Base-by-base conservation (phyloP, 192 early-diverging fungal species). In the Obelidium mucronatum region DNA sequence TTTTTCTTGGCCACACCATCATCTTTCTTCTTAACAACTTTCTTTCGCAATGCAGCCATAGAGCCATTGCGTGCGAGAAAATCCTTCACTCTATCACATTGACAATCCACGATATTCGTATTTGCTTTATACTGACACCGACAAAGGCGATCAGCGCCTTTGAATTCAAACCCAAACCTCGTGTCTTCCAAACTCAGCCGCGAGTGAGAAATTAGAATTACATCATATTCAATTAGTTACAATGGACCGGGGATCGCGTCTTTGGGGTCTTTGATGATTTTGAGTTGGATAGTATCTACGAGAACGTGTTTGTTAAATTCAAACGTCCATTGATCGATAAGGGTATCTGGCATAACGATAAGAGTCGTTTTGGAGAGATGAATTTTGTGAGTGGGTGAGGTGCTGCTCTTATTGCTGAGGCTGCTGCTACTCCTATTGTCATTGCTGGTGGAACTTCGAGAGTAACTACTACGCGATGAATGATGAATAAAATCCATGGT, bases 321-420 rank as follows among this genome's bases (percentile, higher is more conserved):
- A n/a, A 80, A 83, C 17, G 79, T 78, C 94, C 94, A 95, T 70
- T 95, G 94, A 15, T 87, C 90, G 3, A 91, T 72, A 8, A 95
- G 73, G 52, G 90, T 91, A 75, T 93, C 92, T 2, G 92, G 92
- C n/a, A 93, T 91, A 52, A 93, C 87, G 11, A 93, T 87, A 4
- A 95, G 82, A 0, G 94, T 94, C 24, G 89, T 73, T 48, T 75
- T 84, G 26, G 79, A 79, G 8, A 84, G 58, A 55, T 48, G 74
- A 13, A 84, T 48, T 48, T 19, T 6, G 19, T 48, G 44, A 19
- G 44, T 39, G 63, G 63, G 17, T 34, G 22, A 35, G 19, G 2
- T 17, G 59, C 33, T 61, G 1, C 24, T 28, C 17, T 31, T n/a
- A n/a, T n/a, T n/a, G n/a, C n/a, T n/a, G n/a, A n/a, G n/a, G n/a